Evolutionary conservation across 306 rosid genomes (phyloP).

Genomic region (Quercus aquifolioides): DNA sequence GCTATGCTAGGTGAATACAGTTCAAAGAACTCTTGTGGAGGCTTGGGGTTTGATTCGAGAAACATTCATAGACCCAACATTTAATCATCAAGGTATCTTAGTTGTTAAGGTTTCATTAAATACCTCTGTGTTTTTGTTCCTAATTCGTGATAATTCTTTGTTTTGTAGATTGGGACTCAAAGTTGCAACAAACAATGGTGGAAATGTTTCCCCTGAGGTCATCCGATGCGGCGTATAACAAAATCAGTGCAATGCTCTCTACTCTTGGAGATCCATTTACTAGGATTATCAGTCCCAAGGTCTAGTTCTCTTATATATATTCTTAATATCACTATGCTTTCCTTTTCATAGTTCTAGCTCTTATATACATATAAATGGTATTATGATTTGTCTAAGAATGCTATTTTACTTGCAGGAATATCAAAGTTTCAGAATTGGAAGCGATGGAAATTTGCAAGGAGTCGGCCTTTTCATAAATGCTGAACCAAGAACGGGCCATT

Average conservation of each 20-base stretch:
- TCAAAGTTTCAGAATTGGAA: slow-evolving; percentile 88
- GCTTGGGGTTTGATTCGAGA: slow-evolving; percentile 98
- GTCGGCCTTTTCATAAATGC: slow-evolving; percentile 85
- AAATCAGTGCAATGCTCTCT: slow-evolving; percentile 94
- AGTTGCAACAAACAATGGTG: slow-evolving; percentile 96
- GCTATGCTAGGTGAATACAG: slow-evolving; percentile 72
- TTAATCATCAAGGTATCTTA: slow-evolving; percentile 84
- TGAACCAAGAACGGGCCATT: slow-evolving; percentile 82
- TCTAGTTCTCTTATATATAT: slow-evolving; percentile 13
- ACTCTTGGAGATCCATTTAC: slow-evolving; percentile 99
- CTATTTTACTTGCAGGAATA: slow-evolving; percentile 60
- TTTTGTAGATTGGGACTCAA: slow-evolving; percentile 83
- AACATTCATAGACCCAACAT: slow-evolving; percentile 91
- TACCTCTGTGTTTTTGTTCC: too few relatives aligned
- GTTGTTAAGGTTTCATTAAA: too few relatives aligned
- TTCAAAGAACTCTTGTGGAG: slow-evolving; percentile 95
- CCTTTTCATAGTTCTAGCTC: slow-evolving; percentile 7
- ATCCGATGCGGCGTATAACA: slow-evolving; percentile 83
- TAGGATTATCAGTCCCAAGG: slow-evolving; percentile 92
- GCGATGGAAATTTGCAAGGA: slow-evolving; percentile 88
- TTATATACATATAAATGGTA: background rate
- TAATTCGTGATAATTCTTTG: background rate
- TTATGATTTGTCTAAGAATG: slow-evolving; percentile 10
- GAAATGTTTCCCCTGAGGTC: slow-evolving; percentile 94
- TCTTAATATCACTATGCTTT: background rate